Percentiles rank a stretch among this genome's conserved stretches.
Conservation (phyloP, 257 asterid species). For the Orobanche coerulescens region DNA sequence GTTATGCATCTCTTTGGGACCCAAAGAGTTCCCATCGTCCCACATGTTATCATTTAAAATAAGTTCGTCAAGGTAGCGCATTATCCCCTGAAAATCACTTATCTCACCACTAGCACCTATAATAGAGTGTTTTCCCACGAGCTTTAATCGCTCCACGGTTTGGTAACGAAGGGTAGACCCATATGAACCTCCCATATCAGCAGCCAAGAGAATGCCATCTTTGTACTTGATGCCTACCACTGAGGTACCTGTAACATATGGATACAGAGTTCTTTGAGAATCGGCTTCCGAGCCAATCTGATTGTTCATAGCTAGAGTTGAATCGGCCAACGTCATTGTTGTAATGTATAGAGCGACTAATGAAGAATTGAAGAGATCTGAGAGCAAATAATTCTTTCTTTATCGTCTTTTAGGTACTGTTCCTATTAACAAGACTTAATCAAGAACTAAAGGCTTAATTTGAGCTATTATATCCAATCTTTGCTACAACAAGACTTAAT, state of each 20-base stretch:
- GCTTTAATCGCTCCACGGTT: slow-evolving; percentile 79
- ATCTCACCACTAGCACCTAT: slow-evolving; percentile 97
- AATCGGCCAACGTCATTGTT: slow-evolving; percentile 39
- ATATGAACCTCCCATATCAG: slow-evolving; percentile 99
- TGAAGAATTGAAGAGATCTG: slow-evolving; percentile 11
- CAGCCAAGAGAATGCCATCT: slow-evolving; percentile 87
- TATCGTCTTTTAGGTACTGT: not conserved
- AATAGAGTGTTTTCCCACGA: slow-evolving; percentile 94
- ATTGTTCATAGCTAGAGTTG: slow-evolving; percentile 38
- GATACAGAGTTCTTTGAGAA: slow-evolving; percentile 76
- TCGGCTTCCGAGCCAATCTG: slow-evolving; percentile 53
- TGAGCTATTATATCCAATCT: too few species aligned
- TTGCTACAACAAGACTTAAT: too few species aligned
- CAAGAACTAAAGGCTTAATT: too few species aligned
- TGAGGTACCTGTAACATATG: slow-evolving; percentile 90
- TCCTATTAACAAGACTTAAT: too few species aligned
- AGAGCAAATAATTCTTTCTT: not conserved
- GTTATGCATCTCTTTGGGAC: slow-evolving; percentile 93
- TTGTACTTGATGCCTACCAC: slow-evolving; percentile 86
- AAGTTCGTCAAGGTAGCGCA: slow-evolving; percentile 81
- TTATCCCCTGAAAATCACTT: slow-evolving; percentile 94
- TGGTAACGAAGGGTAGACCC: slow-evolving; percentile 96
- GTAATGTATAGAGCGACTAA: slow-evolving; percentile 7
- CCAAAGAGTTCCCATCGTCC: slow-evolving; percentile 97
- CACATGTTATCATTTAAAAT: slow-evolving; percentile 79